Evolutionary conservation across 768 basidiomycete genomes (phyloP).

Genomic region (Lyophyllum semitale): DNA sequence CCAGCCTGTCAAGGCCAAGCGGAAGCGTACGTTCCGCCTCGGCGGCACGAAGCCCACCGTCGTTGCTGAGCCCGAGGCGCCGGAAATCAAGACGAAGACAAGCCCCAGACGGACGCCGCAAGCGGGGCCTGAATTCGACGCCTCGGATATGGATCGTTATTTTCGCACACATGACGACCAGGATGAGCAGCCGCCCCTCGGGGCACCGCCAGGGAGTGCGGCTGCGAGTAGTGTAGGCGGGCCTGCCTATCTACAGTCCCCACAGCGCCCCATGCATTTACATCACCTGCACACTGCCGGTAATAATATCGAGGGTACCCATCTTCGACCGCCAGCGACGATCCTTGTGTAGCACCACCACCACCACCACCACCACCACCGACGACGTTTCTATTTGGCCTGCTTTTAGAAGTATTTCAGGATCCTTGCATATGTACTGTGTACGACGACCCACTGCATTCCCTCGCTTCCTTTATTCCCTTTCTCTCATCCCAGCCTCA

Average conservation of each 20-base stretch:
- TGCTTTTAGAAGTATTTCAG: too few relatives aligned
- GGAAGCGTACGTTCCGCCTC: constrained; percentile 74
- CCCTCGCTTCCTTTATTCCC: too few relatives aligned
- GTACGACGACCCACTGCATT: too few relatives aligned
- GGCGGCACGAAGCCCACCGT: constrained; percentile 37
- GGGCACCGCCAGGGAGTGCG: not conserved
- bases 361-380: not conserved
- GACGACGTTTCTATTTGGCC: too few relatives aligned
- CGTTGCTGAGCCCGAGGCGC: not conserved
- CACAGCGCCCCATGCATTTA: constrained; percentile 1
- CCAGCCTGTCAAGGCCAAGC: constrained; percentile 67
- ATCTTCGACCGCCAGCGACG: not conserved
- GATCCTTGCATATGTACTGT: too few relatives aligned
- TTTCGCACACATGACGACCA: constrained; percentile 45
- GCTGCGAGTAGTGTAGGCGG: not conserved
- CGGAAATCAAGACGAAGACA: constrained; percentile 8
- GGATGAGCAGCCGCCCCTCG: not conserved
- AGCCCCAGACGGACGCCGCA: constrained; percentile 22
- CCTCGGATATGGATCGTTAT: constrained; percentile 74
- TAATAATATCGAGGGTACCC: not conserved
- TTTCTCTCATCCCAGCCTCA: too few relatives aligned
- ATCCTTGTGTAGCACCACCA: constrained; percentile 1
- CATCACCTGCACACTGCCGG: constrained; percentile 2
- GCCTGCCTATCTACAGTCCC: not conserved
- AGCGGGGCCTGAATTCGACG: constrained; percentile 54